Percentiles rank a stretch among this genome's conserved stretches.
phyloP scores from a whole-genome alignment of 768 basidiomycete species.

The Mycena albidolilacea region DNA sequence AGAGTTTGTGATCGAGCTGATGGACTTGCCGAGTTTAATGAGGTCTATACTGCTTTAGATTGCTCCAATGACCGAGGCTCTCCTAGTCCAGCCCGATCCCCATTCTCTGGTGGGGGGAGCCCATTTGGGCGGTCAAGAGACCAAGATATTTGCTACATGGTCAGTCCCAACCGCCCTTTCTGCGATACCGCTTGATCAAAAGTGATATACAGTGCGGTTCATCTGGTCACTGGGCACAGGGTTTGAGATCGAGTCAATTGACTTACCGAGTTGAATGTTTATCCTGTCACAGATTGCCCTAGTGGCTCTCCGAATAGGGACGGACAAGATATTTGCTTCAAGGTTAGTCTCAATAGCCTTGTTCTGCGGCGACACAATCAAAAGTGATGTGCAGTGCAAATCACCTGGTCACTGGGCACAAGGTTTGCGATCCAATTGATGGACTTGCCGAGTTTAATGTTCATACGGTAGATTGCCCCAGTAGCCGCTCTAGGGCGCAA shows the following conservation, averaged over 20 bases:
- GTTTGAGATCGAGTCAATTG: too few relatives aligned
- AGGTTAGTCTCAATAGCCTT: background rate
- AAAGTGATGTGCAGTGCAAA: slow-evolving; percentile 2
- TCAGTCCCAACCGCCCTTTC: slow-evolving; percentile 2
- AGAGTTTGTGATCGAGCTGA: background rate
- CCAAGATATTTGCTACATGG: slow-evolving; percentile 16
- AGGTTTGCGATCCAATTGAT: too few relatives aligned
- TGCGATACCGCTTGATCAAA: background rate
- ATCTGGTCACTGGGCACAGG: too few relatives aligned
- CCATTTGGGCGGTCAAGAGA: slow-evolving; percentile 12
- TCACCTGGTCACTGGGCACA: background rate
- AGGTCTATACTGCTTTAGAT: slow-evolving; percentile 1
- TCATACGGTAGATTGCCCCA: slow-evolving; percentile 3
- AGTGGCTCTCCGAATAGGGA: slow-evolving; percentile 2
- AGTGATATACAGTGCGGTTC: slow-evolving; percentile 1
- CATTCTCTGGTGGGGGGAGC: slow-evolving; percentile 4
- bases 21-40: background rate
- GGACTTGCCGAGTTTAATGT: background rate
- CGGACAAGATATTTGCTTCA: slow-evolving; percentile 12
- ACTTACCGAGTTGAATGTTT: too few relatives aligned
- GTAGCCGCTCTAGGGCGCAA: background rate
- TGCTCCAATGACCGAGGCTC: slow-evolving; percentile 9
- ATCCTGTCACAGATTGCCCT: background rate
- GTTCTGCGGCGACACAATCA: background rate
- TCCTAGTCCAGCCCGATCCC: background rate